Evolutionary conservation across 1,139 yeast species (phyloP).

Genomic region (Candida sanyaensis): DNA sequence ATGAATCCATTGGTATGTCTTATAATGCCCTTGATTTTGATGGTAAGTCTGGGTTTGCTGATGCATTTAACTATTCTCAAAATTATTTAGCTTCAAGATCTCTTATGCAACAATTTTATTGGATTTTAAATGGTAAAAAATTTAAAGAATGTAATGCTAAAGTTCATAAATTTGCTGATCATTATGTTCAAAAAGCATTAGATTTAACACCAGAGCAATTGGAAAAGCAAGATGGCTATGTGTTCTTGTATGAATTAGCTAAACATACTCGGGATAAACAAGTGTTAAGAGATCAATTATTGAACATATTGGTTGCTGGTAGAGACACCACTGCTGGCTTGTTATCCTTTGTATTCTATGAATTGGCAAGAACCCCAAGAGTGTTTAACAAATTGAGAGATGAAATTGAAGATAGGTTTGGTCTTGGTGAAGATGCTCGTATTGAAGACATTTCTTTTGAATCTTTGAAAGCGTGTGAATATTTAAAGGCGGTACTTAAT

Average conservation of each 20-base stretch:
- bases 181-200: conserved; percentile 33
- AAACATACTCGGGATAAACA: conserved; percentile 51
- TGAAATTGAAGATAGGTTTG: conserved; percentile 37
- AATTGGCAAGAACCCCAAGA: conserved; percentile 45
- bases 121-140: conserved; percentile 28
- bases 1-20: conserved; percentile 23
- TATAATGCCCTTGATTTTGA: conserved; percentile 20
- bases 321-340: conserved; percentile 62
- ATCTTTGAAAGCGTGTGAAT: conserved; percentile 48
- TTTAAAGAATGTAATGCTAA: conserved; percentile 30
- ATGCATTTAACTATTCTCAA: conserved; percentile 45
- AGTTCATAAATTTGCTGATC: conserved; percentile 38
- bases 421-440: conserved; percentile 26
- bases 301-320: conserved; percentile 56
- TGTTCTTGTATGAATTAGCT: conserved; percentile 52
- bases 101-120: conserved; percentile 36
- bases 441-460: conserved; percentile 40
- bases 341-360: conserved; percentile 48
- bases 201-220: conserved; percentile 29
- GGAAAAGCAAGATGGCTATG: conserved; percentile 43
- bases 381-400: conserved; percentile 39
- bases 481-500: conserved; percentile 49
- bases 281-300: conserved; percentile 52
- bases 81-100: conserved; percentile 37
- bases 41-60: conserved; percentile 42